Conservation (phyloP, 1,284 basidiomycete genomes). For the Ganoderma sinense region DNA sequence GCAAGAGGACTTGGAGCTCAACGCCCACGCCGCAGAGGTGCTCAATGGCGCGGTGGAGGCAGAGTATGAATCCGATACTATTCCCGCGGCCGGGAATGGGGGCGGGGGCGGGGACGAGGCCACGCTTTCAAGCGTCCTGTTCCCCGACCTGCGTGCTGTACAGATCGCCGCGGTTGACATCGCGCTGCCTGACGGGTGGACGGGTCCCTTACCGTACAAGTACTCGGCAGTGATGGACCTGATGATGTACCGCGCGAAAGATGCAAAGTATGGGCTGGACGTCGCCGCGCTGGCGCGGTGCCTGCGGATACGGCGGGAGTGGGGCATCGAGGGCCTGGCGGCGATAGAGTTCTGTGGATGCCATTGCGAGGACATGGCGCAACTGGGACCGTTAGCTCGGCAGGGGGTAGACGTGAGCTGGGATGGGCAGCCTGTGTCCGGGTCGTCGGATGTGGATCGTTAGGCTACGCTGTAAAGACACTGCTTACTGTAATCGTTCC, state of each 20-base stretch:
- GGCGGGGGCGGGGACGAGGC: neutral
- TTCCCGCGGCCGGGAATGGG: neutral
- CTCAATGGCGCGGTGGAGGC: neutral
- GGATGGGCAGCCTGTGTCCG: conserved; percentile 5
- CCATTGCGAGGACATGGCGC: neutral
- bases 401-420: neutral
- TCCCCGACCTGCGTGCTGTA: conserved; percentile 3
- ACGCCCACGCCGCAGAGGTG: neutral
- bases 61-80: neutral
- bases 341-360: conserved; percentile 6
- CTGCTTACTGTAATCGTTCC: too few relatives aligned
- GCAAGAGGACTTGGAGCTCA: neutral
- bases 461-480: neutral
- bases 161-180: conserved; percentile 7
- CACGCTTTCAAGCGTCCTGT: neutral
- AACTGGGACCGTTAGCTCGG: neutral
- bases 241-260: conserved; percentile 3
- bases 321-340: neutral
- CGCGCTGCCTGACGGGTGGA: neutral
- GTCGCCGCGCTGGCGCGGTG: conserved; percentile 4
- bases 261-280: conserved; percentile 7
- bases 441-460: neutral
- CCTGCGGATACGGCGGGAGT: neutral
- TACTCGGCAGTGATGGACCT: neutral
- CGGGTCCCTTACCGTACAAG: neutral